Base-by-base conservation (phyloP, 2,329 filamentous ascomycete species). In the Cercospora sojina region DNA sequence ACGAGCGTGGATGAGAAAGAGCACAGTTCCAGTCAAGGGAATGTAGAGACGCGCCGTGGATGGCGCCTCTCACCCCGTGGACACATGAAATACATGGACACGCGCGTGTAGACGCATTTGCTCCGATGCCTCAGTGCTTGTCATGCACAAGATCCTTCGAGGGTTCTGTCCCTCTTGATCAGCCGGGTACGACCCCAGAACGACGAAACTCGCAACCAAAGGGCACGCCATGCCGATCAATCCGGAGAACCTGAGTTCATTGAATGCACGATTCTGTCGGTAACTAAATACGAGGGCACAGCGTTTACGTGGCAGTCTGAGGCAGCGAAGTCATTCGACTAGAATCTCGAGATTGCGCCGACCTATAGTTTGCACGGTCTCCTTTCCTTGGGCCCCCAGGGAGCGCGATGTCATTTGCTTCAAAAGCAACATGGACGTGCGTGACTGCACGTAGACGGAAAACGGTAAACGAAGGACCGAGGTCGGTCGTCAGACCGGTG, bases 1-100 rank as follows among this genome's bases (percentile, higher is more conserved):
- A 63, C 49, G 60, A 63, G 49, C 51, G 49, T 38, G 59, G 41
- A 18, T 62, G 41, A 60, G 35, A 25, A 25, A 23, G 41, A n/a
- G 38, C 13, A 6, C 1, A 47, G 8, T 25, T 51, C 23, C 10
- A 13, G 20, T 51, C 47, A 51, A 5, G 13, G 23, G 2, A 2
- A 27, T 5, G 6, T 27, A 23, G 58, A 60, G 38, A 47, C 16
- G 25, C 12, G 31, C 18, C 38, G 8, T 20, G 35, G 2, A 13
- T 59, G 32, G 20, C 23, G 23, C 38, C 27, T 18, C 5, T 18
- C 18, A 35, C n/a, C 59, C n/a, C 43, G 23, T 41, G 38, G n/a
- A 25, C 38, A 31, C 25, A 13, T 13, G 10, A 49, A 20, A 49
- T 20, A 23, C 12, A 23, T 20, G 20, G 43, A 49, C 4, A 13